A percentile compares a stretch with the other conserved stretches of the same genome.
Conservation (phyloP, 257 asterid genomes). For the Capsicum rhomboideum region DNA sequence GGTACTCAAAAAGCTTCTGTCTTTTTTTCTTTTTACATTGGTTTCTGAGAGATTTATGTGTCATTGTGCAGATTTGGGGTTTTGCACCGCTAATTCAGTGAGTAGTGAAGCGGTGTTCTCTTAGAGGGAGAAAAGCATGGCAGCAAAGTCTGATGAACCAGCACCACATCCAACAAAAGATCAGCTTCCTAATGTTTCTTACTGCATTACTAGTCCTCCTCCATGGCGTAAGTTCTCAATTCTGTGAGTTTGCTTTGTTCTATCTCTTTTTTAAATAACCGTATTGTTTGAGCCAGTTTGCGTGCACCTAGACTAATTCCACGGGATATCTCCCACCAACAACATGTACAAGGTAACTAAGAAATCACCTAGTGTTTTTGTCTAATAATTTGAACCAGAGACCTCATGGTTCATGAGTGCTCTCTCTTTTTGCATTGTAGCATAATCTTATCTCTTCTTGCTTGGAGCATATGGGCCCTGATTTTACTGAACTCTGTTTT, state of each 20-base stretch:
- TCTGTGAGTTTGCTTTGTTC: background rate
- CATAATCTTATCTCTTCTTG: background rate
- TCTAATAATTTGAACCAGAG: too few relatives aligned
- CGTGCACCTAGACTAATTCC: too few relatives aligned
- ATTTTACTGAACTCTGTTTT: background rate
- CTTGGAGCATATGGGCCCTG: background rate
- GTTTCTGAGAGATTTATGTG: conserved; percentile 19
- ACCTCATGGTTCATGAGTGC: too few relatives aligned
- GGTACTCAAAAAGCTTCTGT: conserved; percentile 15
- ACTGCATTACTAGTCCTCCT: conserved; percentile 96
- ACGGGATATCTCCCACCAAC: too few relatives aligned
- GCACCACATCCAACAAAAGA: conserved; percentile 72
- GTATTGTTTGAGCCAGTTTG: too few relatives aligned
- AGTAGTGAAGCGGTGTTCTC: background rate
- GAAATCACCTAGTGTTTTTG: too few relatives aligned
- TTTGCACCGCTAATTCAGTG: conserved; percentile 5
- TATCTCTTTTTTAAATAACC: background rate
- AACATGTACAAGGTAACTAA: too few relatives aligned
- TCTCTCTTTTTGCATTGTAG: background rate
- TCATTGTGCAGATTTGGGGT: conserved; percentile 26
- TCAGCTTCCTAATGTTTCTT: conserved; percentile 78
- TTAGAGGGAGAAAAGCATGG: conserved; percentile 24
- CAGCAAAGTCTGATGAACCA: conserved; percentile 69
- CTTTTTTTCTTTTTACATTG: conserved; percentile 12
- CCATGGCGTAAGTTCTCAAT: conserved; percentile 75